Base-by-base conservation (phyloP, 257 asterid species). In the Solanum clarkiae region DNA sequence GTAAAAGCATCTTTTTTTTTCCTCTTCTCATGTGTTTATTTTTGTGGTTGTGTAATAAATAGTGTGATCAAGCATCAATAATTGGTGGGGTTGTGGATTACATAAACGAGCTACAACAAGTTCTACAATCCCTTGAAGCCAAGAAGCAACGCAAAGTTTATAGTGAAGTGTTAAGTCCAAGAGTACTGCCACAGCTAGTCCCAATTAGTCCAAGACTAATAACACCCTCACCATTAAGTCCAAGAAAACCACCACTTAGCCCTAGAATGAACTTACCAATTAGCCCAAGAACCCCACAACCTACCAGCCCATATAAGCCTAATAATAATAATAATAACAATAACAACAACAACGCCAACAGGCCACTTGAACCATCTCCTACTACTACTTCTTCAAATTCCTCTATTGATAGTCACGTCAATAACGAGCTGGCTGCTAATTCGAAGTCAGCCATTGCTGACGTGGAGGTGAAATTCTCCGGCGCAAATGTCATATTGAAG, bases 51-150 rank as follows among this genome's bases (percentile, higher is more conserved):
- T n/a, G 84, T 72, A 18, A 29, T 84, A 24, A 10, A 8, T 82
- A 96, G 99, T 97, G 96, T 14, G 99, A 96, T 89, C 99, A 96
- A 91, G 99, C 99, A 10, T 94, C 99, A 44, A 94, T 96, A 79
- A 94, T 96, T n/a, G 99, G 96, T 3, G 99, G 98, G 68, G 99
- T 96, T 8, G 93, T 92, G 80, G 90, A 92, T 29, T 96, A 96
- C 95, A 96, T 96, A 90, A 93, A 86, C 60, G 99, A 96, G 87
- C 69, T 94, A 22, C 99, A 94, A 81, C 99, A 93, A 82, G 86
- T 96, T 47, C 85, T 93, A 8, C 94, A 93, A 84, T 92, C 99
- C 17, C 92, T 96, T 0, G 97, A 93, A 80, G 91, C 95, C 20
- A 96, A 94, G 90, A 96, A 94, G 85, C 99, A 94, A 90, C 86